A percentile compares a stretch with the other conserved stretches of the same genome.
phyloP scores from a whole-genome alignment of 768 basidiomycete species.

The Boletus subcaerulescens region DNA sequence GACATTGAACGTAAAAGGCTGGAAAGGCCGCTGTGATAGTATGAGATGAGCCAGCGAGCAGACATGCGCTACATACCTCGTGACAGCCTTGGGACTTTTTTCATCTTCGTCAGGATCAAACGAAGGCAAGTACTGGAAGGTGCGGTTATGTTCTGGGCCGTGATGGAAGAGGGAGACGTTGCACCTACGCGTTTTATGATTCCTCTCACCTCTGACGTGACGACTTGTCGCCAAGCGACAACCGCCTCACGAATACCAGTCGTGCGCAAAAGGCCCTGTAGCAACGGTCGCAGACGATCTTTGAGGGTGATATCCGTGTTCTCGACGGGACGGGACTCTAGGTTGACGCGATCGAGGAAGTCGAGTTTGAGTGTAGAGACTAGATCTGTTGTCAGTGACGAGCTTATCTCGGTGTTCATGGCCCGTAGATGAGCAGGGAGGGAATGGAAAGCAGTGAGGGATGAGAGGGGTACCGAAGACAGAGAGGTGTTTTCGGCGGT shows the following conservation, averaged over 20 bases:
- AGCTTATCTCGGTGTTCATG: slow-evolving; percentile 72
- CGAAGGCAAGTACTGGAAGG: slow-evolving; percentile 53
- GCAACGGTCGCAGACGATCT: slow-evolving; percentile 66
- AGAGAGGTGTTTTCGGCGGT: slow-evolving; percentile 28
- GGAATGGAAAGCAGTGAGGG: slow-evolving; percentile 67
- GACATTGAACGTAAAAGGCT: slow-evolving; percentile 62
- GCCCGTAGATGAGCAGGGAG: slow-evolving; percentile 71
- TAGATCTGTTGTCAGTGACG: slow-evolving; percentile 73
- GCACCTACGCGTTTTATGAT: slow-evolving; percentile 57
- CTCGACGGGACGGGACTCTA: slow-evolving; percentile 12
- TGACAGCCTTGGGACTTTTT: slow-evolving; percentile 29
- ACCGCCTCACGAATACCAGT: slow-evolving; percentile 67
- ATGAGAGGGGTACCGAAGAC: slow-evolving; percentile 56
- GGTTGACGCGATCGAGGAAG: slow-evolving; percentile 50
- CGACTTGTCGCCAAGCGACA: slow-evolving; percentile 67
- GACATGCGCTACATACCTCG: slow-evolving; percentile 20
- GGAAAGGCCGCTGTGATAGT: slow-evolving; percentile 36
- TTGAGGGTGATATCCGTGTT: slow-evolving; percentile 45
- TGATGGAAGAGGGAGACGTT: neutral
- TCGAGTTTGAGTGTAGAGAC: slow-evolving; percentile 69
- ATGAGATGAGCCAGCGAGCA: slow-evolving; percentile 3
- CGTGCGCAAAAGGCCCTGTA: slow-evolving; percentile 76
- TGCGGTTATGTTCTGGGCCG: neutral
- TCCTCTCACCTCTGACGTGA: slow-evolving; percentile 55
- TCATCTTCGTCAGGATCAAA: slow-evolving; percentile 57